A percentile compares a stretch with the other conserved stretches of the same genome.
Evolutionary conservation across 139 green algal species (phyloP).

Genomic region (Zygnema circumcarinatum): DNA sequence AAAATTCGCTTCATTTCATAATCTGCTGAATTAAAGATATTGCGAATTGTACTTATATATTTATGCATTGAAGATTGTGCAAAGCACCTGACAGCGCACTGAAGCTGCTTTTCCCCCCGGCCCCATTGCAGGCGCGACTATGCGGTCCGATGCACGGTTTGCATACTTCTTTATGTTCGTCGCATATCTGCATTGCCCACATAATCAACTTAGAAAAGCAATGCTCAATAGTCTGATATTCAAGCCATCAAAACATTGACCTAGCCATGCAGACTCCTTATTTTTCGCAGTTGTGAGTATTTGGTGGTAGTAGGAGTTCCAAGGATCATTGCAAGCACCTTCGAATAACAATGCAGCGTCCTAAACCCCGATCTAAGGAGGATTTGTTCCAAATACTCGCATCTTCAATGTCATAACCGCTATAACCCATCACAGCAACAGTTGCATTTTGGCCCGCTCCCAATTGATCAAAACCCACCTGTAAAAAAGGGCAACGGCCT

Average conservation of each 20-base stretch:
- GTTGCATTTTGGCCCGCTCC: slow-evolving; percentile 97
- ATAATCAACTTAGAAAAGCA: slow-evolving; percentile 15
- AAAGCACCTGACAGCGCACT: slow-evolving; percentile 32
- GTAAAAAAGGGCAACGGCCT: not conserved
- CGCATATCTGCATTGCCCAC: slow-evolving; percentile 48
- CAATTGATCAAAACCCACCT: slow-evolving; percentile 87
- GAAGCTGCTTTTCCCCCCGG: not conserved
- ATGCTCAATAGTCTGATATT: slow-evolving; percentile 38
- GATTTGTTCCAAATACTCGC: slow-evolving; percentile 98
- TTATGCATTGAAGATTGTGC: too few species aligned
- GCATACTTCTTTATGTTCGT: slow-evolving; percentile 83
- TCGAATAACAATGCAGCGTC: slow-evolving; percentile 93
- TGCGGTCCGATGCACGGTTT: slow-evolving; percentile 87
- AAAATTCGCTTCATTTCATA: too few species aligned
- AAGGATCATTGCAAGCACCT: too few species aligned
- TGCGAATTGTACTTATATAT: too few species aligned
- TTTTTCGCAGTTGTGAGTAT: too few species aligned
- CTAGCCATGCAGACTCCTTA: not conserved
- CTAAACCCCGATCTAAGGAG: slow-evolving; percentile 95
- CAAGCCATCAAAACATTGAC: not conserved
- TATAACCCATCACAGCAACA: slow-evolving; percentile 97
- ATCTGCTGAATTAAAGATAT: too few species aligned
- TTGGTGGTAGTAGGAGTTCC: too few species aligned
- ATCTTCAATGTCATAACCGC: slow-evolving; percentile 82
- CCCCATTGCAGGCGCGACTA: slow-evolving; percentile 68